Base-by-base conservation (phyloP, 169 alveolate species). In the Babesia bigemina region DNA sequence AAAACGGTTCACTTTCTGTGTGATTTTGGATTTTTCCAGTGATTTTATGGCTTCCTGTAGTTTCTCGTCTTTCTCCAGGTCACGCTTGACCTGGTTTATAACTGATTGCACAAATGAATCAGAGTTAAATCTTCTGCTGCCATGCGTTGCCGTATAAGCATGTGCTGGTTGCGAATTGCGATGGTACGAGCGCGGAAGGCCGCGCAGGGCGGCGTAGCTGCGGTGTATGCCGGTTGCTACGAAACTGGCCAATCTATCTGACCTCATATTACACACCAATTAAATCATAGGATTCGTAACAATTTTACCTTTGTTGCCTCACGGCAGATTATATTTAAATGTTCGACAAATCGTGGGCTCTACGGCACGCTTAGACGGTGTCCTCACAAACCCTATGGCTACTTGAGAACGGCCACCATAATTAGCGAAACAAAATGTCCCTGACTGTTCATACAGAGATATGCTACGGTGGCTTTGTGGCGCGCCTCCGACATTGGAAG, bases 1-100 rank as follows among this genome's bases (percentile, higher is more conserved):
- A 22, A 86, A 57, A 39, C 81, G 79, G 50, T 77, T 77, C 13
- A 86, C 78, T 66, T 75, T 71, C 70, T 84, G 79, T 49, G 88
- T 74, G 33, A 90, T 57, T 39, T 86, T 66, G 29, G 90, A 70
- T 49, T 87, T 87, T 65, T 90, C 91, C 26, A 90, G 44, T 59
- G 85, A 81, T 45, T 90, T 84, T 75, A 90, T 67, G n/a, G 94
- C 94, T 72, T 90, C 92, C 74, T 86, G 81, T 66, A 86, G 79
- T 49, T 86, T 85, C 49, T 84, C 85, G 49, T 90, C 91, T 78
- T 86, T 90, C 62, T 84, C 90, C 92, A 90, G 65, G 81, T 90
- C 94, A 71, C 79, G 84, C 61, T 86, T 86, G 21, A 90, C 94
- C 79, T 90, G 94, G 17, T 86, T 87, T 22, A 90, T 86, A 24